Conservation (phyloP, 352 stramenopile species). For the Phytophthora ramorum region DNA sequence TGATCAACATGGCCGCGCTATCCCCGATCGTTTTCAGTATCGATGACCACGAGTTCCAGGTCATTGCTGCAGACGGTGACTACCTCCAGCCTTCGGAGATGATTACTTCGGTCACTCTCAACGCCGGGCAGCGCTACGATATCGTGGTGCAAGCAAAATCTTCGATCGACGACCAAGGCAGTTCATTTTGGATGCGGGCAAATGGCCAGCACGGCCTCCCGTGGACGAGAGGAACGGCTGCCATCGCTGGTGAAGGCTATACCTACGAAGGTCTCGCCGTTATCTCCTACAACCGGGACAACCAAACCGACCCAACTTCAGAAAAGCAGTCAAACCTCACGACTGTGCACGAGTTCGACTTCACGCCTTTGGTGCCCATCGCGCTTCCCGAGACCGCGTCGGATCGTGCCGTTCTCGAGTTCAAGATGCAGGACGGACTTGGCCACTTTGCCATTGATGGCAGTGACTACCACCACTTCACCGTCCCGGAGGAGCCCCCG, state of each 20-base stretch:
- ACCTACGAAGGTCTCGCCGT: conserved; percentile 36
- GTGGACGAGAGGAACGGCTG: conserved; percentile 31
- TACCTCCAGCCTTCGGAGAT: conserved; percentile 34
- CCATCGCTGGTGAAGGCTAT: conserved; percentile 24
- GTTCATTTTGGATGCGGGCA: conserved; percentile 42
- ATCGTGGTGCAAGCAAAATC: conserved; percentile 36
- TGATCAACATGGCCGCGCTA: conserved; percentile 51
- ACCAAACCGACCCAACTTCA: conserved; percentile 17
- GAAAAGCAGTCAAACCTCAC: conserved; percentile 10
- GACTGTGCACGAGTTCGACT: conserved; percentile 30
- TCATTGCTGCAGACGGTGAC: conserved; percentile 43
- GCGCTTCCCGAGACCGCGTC: conserved; percentile 21
- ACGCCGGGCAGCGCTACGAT: conserved; percentile 44
- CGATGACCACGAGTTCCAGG: conserved; percentile 43
- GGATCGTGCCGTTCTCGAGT: conserved; percentile 28
- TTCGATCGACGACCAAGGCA: not conserved
- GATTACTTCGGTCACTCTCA: conserved; percentile 38
- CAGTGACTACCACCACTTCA: conserved; percentile 28
- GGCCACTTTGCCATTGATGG: conserved; percentile 39
- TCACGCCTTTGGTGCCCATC: conserved; percentile 16
- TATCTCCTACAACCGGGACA: conserved; percentile 9
- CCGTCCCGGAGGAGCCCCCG: conserved; percentile 20
- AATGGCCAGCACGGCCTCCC: conserved; percentile 32
- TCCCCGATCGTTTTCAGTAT: conserved; percentile 48
- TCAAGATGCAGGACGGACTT: conserved; percentile 25